Base-by-base conservation (phyloP, 2,329 filamentous ascomycete species). In the Pseudogymnoascus sp. region DNA sequence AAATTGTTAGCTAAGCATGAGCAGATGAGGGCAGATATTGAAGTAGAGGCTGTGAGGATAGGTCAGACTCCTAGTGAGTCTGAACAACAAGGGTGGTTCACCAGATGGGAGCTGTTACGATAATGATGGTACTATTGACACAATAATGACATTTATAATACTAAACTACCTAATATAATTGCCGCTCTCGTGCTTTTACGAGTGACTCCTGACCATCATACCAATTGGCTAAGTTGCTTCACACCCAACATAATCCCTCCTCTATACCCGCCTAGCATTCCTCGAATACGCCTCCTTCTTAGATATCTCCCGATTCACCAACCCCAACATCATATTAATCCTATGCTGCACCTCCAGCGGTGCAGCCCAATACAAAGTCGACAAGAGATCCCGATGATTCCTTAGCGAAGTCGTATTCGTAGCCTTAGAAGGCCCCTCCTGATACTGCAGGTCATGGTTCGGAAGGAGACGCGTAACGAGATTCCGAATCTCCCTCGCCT, bases 371-470 rank as follows among this genome's bases (percentile, higher is more conserved):
- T 83, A 89, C 4, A 89, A 76, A 0, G 84, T 86, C 66, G 82
- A 85, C 3, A 89, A 76, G 44, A 89, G 79, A 70, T 89, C 86
- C 64, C 89, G 86, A 65, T 89, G 86, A 65, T 89, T 89, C 63
- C 85, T 77, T 47, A 89, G 74, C 4, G 85, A 84, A 3, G 84
- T 84, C 53, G 89, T 76, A 59, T 89, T 85, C 38, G 80, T 79
- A 67, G 85, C 78, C 63, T 82, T 79, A 10, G 88, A 79, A 5
- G 76, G 78, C 64, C 85, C 79, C 69, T 89, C 85, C 68, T 86
- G 88, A 63, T 85, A 84, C 64, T 86, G 82, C 8, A 86, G 79
- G 66, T 84, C 80, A 67, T 89, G 86, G 66, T 89, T 89, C 2
- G 86, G 86, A 63, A 86, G 78, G 1, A 84, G 81, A 28, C 86